These are phyloP conservation scores for Penicillium crystallinum DNA, from an alignment of 495 filamentous ascomycete species.

Conservation along the genomic window DNA sequence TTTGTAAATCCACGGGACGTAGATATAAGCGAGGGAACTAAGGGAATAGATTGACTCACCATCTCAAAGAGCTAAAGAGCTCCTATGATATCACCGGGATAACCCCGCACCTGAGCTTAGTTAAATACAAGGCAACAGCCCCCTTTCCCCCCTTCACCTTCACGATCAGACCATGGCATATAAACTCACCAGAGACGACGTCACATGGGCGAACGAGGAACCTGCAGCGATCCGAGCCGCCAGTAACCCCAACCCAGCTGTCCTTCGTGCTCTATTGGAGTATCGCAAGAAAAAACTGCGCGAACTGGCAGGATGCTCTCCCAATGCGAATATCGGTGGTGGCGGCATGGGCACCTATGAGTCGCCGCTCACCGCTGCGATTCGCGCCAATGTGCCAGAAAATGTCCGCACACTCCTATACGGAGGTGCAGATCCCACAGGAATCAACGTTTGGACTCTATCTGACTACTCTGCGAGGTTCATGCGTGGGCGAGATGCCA, in stretches of 20 bases:
- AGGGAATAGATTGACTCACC: too few species aligned
- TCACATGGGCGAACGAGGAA: not conserved
- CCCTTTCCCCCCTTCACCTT: not conserved
- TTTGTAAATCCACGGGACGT: too few species aligned
- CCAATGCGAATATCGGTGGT: conserved; percentile 2
- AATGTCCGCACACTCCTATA: conserved; percentile 6
- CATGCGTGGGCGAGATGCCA: conserved; percentile 8
- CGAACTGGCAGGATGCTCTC: not conserved
- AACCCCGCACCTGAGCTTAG: too few species aligned
- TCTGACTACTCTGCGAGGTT: conserved; percentile 8
- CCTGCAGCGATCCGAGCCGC: not conserved
- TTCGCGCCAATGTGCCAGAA: conserved; percentile 2
- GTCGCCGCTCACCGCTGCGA: conserved; percentile 9
- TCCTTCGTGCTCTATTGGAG: not conserved
- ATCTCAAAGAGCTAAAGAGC: too few species aligned
- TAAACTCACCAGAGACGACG: conserved; percentile 3
- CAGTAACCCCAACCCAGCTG: not conserved
- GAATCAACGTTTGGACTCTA: not conserved
- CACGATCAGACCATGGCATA: not conserved
- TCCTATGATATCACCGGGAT: too few species aligned
- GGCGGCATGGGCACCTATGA: not conserved
- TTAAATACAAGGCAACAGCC: too few species aligned
- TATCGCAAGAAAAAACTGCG: not conserved
- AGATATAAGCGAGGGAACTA: too few species aligned
- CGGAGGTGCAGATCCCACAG: conserved; percentile 2